Conservation (phyloP, 331 rosid species). For the Quercus phellos region DNA sequence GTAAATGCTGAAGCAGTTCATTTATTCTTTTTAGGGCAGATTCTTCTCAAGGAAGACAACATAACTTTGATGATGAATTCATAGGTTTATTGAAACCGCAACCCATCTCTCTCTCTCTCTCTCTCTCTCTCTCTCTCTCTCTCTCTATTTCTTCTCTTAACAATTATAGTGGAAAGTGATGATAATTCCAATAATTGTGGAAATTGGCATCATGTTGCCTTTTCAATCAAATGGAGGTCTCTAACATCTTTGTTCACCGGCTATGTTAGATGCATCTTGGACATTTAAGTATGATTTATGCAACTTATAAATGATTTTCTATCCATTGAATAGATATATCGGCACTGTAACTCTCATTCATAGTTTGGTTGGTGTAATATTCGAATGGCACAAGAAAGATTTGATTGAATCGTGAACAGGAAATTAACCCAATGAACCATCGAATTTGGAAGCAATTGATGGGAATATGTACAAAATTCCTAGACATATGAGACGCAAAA, state of each 20-base stretch:
- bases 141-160: not conserved
- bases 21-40: constrained; percentile 34
- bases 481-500: no score
- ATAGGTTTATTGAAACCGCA: constrained; percentile 19
- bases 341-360: no score
- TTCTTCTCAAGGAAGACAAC: constrained; percentile 53
- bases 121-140: not conserved
- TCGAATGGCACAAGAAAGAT: not conserved
- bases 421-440: no score
- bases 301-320: not conserved
- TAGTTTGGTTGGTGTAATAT: not conserved
- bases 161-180: constrained; percentile 56
- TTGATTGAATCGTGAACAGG: not conserved
- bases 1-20: constrained; percentile 1
- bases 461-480: no score
- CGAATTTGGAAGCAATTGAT: no score
- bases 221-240: constrained; percentile 16
- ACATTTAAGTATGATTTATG: not conserved
- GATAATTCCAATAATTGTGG: not conserved
- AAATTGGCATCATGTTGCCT: not conserved
- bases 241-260: constrained; percentile 1
- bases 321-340: not conserved
- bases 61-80: constrained; percentile 55
- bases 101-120: not conserved
- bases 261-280: not conserved